Percentiles rank a stretch among this genome's conserved stretches.
phyloP scores from a whole-genome alignment of 805 yeast species.

The Groenewaldozyma salmanticensis region DNA sequence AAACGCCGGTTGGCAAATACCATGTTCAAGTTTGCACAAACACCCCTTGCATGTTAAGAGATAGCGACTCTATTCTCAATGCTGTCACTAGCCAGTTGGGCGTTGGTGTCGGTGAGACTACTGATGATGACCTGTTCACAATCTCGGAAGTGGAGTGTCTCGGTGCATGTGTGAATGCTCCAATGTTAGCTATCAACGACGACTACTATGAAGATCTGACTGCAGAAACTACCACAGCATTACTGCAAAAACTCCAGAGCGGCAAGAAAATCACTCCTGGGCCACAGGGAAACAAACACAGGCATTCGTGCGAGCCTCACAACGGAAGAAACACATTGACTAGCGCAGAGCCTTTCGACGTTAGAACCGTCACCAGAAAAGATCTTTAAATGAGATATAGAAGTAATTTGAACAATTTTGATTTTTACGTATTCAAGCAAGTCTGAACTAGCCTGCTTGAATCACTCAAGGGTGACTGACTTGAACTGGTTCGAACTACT shows the following conservation, averaged over 20 bases:
- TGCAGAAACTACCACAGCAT: slow-evolving; percentile 47
- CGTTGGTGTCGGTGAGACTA: slow-evolving; percentile 69
- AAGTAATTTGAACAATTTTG: background rate
- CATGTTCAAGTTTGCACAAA: slow-evolving; percentile 83
- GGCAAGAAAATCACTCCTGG: slow-evolving; percentile 61
- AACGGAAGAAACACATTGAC: slow-evolving; percentile 57
- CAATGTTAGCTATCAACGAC: slow-evolving; percentile 79
- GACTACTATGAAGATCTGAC: slow-evolving; percentile 78
- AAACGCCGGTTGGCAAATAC: slow-evolving; percentile 77
- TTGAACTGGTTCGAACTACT: no score
- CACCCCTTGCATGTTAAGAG: slow-evolving; percentile 81
- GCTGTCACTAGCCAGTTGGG: slow-evolving; percentile 53
- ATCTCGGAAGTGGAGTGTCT: slow-evolving; percentile 83
- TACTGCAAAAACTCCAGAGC: slow-evolving; percentile 52
- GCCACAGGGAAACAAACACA: slow-evolving; percentile 46
- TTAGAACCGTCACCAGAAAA: slow-evolving; percentile 59
- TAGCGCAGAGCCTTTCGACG: slow-evolving; percentile 54
- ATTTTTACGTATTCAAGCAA: background rate
- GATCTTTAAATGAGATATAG: slow-evolving; percentile 39
- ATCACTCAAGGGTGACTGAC: no score
- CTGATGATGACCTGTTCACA: slow-evolving; percentile 65
- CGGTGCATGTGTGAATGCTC: slow-evolving; percentile 89
- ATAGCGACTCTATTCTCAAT: slow-evolving; percentile 67
- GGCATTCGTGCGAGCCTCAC: slow-evolving; percentile 69
- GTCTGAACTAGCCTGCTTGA: no score